Evolutionary conservation across 1,139 yeast species (phyloP), one percentile per base, ranked within the genome.

Genomic region (Chernovozyma aurita): DNA sequence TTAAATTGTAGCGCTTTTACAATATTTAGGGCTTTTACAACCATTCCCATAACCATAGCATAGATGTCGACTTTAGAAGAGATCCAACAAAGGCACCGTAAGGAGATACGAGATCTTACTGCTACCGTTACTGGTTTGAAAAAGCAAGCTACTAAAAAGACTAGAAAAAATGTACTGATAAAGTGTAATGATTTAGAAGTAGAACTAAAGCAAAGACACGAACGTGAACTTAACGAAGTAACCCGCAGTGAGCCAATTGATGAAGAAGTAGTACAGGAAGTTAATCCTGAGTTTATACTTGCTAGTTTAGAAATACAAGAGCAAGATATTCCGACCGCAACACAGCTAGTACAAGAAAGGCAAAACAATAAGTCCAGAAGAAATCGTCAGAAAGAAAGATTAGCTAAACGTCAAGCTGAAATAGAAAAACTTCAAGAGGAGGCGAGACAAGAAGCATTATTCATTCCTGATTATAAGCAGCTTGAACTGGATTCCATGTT

Each of bases 71-170:
- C 9, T 11, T 14, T 37, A 36, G 90, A 83, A 17, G 80, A 76
- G 30, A 39, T 85, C 15, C 45, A 76, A 15, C 67, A 76, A 1
- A 71, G 82, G 40, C 96, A 88, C 49, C 70, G 77, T 48, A 80
- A 78, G 50, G 95, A 87, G 56, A 61, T 61, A 41, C 73, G 78
- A 45, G 90, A 85, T 40, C 63, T 86, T 42, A 67, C 76, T 16
- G 80, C 84, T 11, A 72, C 75, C 26, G 68, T 79, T 20, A 85
- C 95, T 1, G 82, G 84, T 1, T 61, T 87, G 70, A 85, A 83
- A 62, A 85, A 86, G 49, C 92, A 82, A 57, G 92, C 92, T 3
- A 78, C 86, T 15, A 86, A 86, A 55, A 80, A 87, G 39, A 85
- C 82, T 31, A 74, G 85, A 48, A 81, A 80, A 55, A 67, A 64